Conservation (phyloP, 371 early-diverging fungal species). For the Actinomortierella ambigua region DNA sequence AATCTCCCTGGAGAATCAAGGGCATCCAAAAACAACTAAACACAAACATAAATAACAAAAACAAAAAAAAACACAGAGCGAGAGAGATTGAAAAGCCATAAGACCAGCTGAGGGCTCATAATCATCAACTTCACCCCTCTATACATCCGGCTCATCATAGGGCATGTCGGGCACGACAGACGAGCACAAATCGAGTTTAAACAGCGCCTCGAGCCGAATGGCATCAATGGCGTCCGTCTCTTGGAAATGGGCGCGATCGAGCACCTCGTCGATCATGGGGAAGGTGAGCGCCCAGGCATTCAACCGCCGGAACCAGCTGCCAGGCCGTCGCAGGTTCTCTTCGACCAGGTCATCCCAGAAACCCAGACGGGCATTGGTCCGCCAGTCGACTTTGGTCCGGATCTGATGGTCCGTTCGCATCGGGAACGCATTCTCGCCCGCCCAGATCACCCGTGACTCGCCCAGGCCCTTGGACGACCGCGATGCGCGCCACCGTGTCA, state of each 20-base stretch:
- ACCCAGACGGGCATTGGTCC: slow-evolving; percentile 31
- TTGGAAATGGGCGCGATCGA: slow-evolving; percentile 29
- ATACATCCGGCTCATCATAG: background rate
- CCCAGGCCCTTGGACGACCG: background rate
- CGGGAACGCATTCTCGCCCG: slow-evolving; percentile 37
- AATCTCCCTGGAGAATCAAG: too few relatives aligned
- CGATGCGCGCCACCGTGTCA: slow-evolving; percentile 23
- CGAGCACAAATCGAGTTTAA: slow-evolving; percentile 34
- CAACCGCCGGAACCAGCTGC: slow-evolving; percentile 29
- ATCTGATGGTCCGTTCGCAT: slow-evolving; percentile 27
- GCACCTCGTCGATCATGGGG: slow-evolving; percentile 28
- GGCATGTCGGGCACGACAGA: slow-evolving; percentile 10
- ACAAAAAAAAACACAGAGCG: too few relatives aligned
- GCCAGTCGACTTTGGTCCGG: slow-evolving; percentile 33
- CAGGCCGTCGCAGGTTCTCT: slow-evolving; percentile 14
- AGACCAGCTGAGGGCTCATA: too few relatives aligned
- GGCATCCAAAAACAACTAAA: too few relatives aligned
- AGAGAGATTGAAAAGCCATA: too few relatives aligned
- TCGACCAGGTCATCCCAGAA: slow-evolving; percentile 41
- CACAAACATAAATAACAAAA: too few relatives aligned
- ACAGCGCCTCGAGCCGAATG: slow-evolving; percentile 26
- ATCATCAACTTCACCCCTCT: too few relatives aligned
- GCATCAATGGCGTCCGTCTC: slow-evolving; percentile 39
- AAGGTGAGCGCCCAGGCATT: slow-evolving; percentile 39
- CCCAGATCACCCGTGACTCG: slow-evolving; percentile 26